Evolutionary conservation across 139 green algal genomes (phyloP).

Genomic region (Prasinococcaceae sp.): DNA sequence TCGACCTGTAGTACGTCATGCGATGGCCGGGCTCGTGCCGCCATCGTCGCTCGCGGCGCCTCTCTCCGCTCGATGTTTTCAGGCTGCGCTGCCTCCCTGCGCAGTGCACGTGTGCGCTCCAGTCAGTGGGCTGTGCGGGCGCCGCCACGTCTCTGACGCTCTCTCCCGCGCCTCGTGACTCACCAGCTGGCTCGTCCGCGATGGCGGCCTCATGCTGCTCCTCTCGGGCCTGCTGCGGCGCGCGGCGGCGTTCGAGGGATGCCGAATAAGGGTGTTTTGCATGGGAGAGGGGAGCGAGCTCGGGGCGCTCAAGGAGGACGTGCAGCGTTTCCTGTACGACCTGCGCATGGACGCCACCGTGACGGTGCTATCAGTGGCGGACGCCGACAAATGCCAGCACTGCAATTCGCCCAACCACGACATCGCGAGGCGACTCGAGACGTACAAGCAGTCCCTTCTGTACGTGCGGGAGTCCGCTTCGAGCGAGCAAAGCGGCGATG

Average conservation of each 20-base stretch:
- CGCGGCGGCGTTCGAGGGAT: slow-evolving; percentile 17
- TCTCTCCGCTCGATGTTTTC: too few species aligned
- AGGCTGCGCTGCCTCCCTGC: too few species aligned
- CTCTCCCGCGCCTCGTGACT: too few species aligned
- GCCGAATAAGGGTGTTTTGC: slow-evolving; percentile 28
- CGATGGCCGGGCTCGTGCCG: too few species aligned
- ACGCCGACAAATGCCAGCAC: not conserved
- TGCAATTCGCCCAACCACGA: too few species aligned
- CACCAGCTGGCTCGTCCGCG: slow-evolving; percentile 29
- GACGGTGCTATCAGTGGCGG: not conserved
- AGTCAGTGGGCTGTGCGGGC: too few species aligned
- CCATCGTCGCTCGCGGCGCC: too few species aligned
- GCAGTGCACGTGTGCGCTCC: too few species aligned
- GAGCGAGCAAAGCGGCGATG: not conserved
- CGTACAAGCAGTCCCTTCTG: not conserved
- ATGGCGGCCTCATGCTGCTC: slow-evolving; percentile 27
- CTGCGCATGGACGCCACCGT: slow-evolving; percentile 27
- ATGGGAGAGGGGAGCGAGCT: slow-evolving; percentile 23
- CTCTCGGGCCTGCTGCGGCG: slow-evolving; percentile 17
- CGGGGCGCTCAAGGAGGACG: slow-evolving; percentile 20
- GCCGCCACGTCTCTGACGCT: too few species aligned
- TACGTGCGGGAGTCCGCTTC: not conserved
- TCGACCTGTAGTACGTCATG: slow-evolving; percentile 29
- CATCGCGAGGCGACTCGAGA: too few species aligned
- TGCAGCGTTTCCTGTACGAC: slow-evolving; percentile 30